phyloP scores from a whole-genome alignment of 768 basidiomycete species.

The Leccinum subgranulosum region DNA sequence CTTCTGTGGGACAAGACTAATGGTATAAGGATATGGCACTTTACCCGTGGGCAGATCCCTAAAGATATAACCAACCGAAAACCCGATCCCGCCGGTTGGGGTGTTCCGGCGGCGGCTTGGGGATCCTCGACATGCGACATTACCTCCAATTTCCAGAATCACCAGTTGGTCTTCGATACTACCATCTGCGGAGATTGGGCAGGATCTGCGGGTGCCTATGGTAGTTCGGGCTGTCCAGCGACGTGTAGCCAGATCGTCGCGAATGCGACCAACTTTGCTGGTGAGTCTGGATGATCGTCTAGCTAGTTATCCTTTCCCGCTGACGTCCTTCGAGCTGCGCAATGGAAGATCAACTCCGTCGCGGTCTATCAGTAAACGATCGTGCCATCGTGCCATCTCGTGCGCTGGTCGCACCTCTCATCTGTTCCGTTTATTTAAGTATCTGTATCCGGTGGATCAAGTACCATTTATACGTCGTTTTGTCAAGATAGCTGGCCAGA shows the following conservation, averaged over 20 bases:
- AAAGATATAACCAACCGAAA: conserved; percentile 40
- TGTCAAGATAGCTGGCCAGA: neutral
- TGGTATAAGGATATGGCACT: conserved; percentile 57
- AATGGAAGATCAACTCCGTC: conserved; percentile 56
- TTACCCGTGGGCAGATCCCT: conserved; percentile 49
- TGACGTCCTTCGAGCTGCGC: conserved; percentile 39
- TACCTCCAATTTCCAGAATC: conserved; percentile 45
- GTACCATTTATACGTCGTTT: neutral
- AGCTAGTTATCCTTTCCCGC: neutral
- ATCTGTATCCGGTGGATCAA: neutral
- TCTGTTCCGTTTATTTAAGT: neutral
- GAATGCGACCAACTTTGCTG: conserved; percentile 51
- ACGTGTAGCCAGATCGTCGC: conserved; percentile 47
- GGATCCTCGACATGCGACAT: conserved; percentile 48
- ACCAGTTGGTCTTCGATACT: conserved; percentile 41
- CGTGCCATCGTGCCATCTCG: neutral
- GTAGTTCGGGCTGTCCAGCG: conserved; percentile 34
- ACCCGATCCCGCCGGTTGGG: conserved; percentile 50
- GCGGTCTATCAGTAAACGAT: conserved; percentile 41
- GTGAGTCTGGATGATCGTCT: conserved; percentile 27
- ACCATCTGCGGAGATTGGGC: conserved; percentile 35
- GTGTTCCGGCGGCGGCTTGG: conserved; percentile 50
- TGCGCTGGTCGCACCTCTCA: neutral
- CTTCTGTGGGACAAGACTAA: conserved; percentile 44
- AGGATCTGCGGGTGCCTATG: conserved; percentile 7